Evolutionary conservation across 306 rosid species (phyloP).

Genomic region (Inga laurina): DNA sequence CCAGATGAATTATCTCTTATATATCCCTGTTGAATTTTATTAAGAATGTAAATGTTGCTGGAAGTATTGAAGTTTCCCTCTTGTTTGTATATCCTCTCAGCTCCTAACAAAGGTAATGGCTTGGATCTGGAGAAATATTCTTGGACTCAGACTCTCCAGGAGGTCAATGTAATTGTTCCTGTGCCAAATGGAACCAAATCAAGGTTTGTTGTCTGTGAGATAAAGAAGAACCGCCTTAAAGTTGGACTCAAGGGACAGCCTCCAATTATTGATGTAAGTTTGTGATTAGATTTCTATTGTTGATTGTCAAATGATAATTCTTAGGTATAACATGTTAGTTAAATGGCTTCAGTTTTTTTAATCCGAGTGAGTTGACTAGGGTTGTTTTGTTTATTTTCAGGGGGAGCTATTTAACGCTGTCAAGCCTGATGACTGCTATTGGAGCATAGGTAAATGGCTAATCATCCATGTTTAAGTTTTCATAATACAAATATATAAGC

Average conservation of each 20-base stretch:
- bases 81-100: slow-evolving; percentile 37
- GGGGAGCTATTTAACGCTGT: slow-evolving; percentile 62
- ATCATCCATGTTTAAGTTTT: neutral
- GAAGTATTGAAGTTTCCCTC: neutral
- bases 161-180: slow-evolving; percentile 55
- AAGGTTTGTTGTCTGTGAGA: slow-evolving; percentile 66
- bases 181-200: slow-evolving; percentile 87
- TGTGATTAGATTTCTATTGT: neutral
- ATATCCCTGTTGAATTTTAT: neutral
- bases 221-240: slow-evolving; percentile 81
- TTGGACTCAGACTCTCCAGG: slow-evolving; percentile 78
- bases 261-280: slow-evolving; percentile 81
- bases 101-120: slow-evolving; percentile 67
- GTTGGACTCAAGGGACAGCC: slow-evolving; percentile 95
- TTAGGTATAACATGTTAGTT: neutral
- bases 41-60: neutral
- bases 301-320: neutral
- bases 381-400: slow-evolving; percentile 38
- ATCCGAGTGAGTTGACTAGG: slow-evolving; percentile 6
- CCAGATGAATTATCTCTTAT: neutral
- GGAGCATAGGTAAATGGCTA: slow-evolving; percentile 77
- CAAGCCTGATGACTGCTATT: slow-evolving; percentile 88
- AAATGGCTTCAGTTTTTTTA: neutral
- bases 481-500: neutral
- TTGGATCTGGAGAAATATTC: slow-evolving; percentile 73